Percentiles rank a stretch among this genome's conserved stretches.
Conservation (phyloP, 163 green algal species). For the Coccomyxa subellipsoidea region DNA sequence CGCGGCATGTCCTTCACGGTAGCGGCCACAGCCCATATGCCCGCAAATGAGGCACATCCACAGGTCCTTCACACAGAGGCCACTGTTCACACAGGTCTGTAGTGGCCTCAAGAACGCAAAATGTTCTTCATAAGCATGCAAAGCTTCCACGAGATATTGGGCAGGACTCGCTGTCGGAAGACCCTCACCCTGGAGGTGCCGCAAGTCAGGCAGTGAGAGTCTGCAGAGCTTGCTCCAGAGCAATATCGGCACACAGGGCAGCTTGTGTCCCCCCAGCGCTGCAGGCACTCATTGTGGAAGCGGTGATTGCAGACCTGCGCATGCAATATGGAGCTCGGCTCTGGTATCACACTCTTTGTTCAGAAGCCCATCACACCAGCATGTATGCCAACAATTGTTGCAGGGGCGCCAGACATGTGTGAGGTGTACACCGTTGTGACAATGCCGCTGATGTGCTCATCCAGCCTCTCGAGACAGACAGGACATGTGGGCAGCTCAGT, state of each 20-base stretch:
- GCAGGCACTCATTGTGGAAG: constrained; percentile 96
- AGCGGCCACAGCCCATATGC: constrained; percentile 94
- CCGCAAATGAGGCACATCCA: constrained; percentile 99
- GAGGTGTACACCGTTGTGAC: constrained; percentile 76
- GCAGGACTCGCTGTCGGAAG: neutral
- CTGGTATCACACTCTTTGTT: neutral
- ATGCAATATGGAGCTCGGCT: neutral
- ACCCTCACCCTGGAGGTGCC: constrained; percentile 12
- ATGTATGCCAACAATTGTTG: neutral
- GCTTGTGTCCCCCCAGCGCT: constrained; percentile 87
- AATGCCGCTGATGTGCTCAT: constrained; percentile 91
- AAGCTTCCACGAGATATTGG: too few relatives aligned
- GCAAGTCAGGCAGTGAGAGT: constrained; percentile 69
- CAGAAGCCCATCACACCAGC: neutral
- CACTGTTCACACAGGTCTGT: too few relatives aligned
- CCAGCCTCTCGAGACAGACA: constrained; percentile 95
- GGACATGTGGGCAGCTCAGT: constrained; percentile 93
- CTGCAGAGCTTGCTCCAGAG: constrained; percentile 26
- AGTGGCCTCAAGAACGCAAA: too few relatives aligned
- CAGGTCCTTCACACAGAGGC: constrained; percentile 62
- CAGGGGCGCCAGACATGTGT: too few relatives aligned
- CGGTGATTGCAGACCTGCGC: constrained; percentile 90
- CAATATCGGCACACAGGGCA: constrained; percentile 95
- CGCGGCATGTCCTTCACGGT: constrained; percentile 71
- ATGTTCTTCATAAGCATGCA: too few relatives aligned